Percentiles rank a stretch among this genome's conserved stretches.
These are phyloP conservation scores for Mycena belliarum DNA, from an alignment of 768 basidiomycete genomes.

Conservation along the genomic window DNA sequence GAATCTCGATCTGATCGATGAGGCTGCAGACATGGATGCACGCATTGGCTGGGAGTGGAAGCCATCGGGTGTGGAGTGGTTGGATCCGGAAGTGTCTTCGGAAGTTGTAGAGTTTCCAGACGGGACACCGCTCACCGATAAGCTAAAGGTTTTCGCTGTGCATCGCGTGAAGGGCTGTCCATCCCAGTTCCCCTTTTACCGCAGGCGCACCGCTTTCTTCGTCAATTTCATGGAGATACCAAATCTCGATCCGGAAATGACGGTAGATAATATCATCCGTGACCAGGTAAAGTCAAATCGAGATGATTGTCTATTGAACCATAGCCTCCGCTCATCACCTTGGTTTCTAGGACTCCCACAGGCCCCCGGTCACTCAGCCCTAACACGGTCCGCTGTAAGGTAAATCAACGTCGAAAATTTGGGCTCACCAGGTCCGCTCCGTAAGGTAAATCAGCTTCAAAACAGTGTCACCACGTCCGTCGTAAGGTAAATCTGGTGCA, in stretches of 20 bases:
- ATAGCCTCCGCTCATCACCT: not conserved
- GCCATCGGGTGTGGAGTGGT: not conserved
- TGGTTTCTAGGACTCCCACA: slow-evolving; percentile 1
- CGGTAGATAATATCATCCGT: slow-evolving; percentile 6
- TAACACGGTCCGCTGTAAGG: too few relatives aligned
- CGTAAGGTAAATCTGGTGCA: too few relatives aligned
- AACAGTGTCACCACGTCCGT: too few relatives aligned
- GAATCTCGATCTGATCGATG: not conserved
- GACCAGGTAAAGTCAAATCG: not conserved
- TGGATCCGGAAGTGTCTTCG: not conserved
- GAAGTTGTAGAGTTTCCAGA: not conserved
- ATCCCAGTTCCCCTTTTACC: not conserved
- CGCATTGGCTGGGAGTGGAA: not conserved
- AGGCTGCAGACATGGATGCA: slow-evolving; percentile 1
- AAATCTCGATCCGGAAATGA: not conserved
- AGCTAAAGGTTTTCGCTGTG: not conserved
- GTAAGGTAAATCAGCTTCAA: too few relatives aligned
- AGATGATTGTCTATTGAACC: not conserved
- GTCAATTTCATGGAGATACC: not conserved
- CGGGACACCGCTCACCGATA: not conserved
- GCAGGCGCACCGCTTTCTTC: not conserved
- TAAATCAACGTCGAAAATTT: too few relatives aligned
- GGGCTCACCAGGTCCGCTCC: too few relatives aligned
- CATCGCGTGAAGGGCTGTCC: not conserved
- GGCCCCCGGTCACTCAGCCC: too few relatives aligned